A percentile compares a stretch with the other conserved stretches of the same genome.
phyloP scores from a whole-genome alignment of 2,329 filamentous ascomycete species.

The Pestalotiopsis fici region DNA sequence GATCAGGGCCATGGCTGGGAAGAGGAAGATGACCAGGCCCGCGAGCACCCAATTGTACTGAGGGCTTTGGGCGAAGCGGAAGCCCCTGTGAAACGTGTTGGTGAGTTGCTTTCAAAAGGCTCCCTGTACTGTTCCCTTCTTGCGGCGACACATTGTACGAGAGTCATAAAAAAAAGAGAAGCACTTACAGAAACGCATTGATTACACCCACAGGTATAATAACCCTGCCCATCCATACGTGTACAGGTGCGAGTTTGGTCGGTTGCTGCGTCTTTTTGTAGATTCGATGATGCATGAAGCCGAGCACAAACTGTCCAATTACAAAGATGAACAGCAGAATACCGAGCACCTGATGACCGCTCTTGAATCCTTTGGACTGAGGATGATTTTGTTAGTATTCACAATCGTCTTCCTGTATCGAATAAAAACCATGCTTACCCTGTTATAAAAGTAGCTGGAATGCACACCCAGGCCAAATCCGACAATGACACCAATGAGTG shows the following conservation, averaged over 20 bases:
- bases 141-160: no score
- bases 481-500: slow-evolving; percentile 46
- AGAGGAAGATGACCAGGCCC: slow-evolving; percentile 44
- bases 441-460: slow-evolving; percentile 53
- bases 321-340: slow-evolving; percentile 53
- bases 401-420: slow-evolving; percentile 3
- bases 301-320: slow-evolving; percentile 54
- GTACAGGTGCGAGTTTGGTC: slow-evolving; percentile 52
- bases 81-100: slow-evolving; percentile 43
- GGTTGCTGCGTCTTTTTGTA: slow-evolving; percentile 50
- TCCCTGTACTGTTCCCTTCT: no score
- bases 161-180: no score
- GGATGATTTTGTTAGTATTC: not conserved
- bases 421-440: slow-evolving; percentile 40
- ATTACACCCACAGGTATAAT: slow-evolving; percentile 54
- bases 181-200: slow-evolving; percentile 60
- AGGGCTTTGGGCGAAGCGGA: slow-evolving; percentile 55
- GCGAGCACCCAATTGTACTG: slow-evolving; percentile 48
- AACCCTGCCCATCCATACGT: slow-evolving; percentile 58
- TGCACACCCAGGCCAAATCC: slow-evolving; percentile 56
- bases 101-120: not conserved
- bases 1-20: slow-evolving; percentile 37
- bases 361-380: slow-evolving; percentile 53
- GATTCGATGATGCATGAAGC: slow-evolving; percentile 56
- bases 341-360: slow-evolving; percentile 60